phyloP scores from a whole-genome alignment of 179 eudicot genomes.

The Carnegiea gigantea region DNA sequence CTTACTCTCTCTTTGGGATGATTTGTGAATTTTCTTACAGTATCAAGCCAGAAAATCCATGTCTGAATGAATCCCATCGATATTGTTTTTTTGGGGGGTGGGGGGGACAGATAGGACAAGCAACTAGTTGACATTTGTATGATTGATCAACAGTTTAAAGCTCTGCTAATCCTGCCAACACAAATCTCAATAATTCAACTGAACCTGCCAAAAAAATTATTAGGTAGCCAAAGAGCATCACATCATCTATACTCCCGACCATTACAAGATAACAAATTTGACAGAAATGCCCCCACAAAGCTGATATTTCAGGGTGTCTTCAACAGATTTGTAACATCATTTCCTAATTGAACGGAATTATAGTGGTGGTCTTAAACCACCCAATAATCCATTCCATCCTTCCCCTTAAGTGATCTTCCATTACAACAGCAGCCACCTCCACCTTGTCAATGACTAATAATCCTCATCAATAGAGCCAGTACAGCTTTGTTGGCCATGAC shows the following conservation, averaged over 20 bases:
- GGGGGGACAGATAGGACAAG: background rate
- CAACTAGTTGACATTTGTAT: background rate
- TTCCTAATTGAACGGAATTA: background rate
- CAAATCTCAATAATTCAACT: background rate
- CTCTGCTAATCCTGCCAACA: background rate
- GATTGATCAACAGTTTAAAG: background rate
- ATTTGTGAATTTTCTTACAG: background rate
- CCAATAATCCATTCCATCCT: background rate
- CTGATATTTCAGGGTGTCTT: background rate
- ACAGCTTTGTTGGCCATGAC: constrained; percentile 1
- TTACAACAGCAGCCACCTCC: background rate
- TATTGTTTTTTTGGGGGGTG: too few relatives aligned
- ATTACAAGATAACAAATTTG: background rate
- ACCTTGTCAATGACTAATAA: background rate
- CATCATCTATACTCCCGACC: background rate
- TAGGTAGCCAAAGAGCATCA: background rate
- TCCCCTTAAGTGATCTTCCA: background rate
- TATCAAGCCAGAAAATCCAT: background rate
- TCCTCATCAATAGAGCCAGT: background rate
- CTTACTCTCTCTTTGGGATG: background rate
- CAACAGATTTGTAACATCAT: background rate
- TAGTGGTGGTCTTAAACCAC: background rate
- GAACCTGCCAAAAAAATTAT: background rate
- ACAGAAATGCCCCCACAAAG: background rate
- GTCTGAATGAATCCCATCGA: background rate